phyloP scores from a whole-genome alignment of 345 rosid species.

The Psidium guajava region DNA sequence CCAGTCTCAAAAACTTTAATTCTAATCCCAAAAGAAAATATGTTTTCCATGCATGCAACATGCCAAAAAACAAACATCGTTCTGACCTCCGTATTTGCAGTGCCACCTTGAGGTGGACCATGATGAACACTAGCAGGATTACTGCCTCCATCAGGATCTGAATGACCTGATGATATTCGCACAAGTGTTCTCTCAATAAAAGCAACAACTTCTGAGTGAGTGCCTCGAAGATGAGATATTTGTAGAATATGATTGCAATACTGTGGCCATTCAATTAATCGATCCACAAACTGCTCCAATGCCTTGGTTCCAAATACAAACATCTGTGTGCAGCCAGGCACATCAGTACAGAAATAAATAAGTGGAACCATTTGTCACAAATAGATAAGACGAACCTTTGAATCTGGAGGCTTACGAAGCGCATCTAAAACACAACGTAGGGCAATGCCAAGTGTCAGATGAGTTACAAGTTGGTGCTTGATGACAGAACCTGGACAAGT shows the following conservation, averaged over 20 bases:
- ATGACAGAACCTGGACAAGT: slow-evolving; percentile 71
- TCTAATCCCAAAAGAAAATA: neutral
- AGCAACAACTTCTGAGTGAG: slow-evolving; percentile 78
- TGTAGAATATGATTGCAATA: slow-evolving; percentile 97
- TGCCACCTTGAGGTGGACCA: slow-evolving; percentile 30
- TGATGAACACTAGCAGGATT: slow-evolving; percentile 31
- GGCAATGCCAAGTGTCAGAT: slow-evolving; percentile 87
- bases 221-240: slow-evolving; percentile 83
- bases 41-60: neutral
- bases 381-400: slow-evolving; percentile 54
- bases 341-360: neutral
- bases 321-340: slow-evolving; percentile 47
- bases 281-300: slow-evolving; percentile 91
- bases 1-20: neutral
- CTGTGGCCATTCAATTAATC: slow-evolving; percentile 94
- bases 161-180: slow-evolving; percentile 72
- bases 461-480: slow-evolving; percentile 93
- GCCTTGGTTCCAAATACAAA: slow-evolving; percentile 95
- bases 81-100: slow-evolving; percentile 63
- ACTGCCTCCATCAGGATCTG: slow-evolving; percentile 49
- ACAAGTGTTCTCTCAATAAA: slow-evolving; percentile 82
- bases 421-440: slow-evolving; percentile 92
- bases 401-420: slow-evolving; percentile 92
- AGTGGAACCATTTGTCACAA: neutral
- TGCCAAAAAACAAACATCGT: neutral